These are phyloP conservation scores for Uronychia binucleata DNA, from an alignment of 73 alveolate species.

Conservation along the genomic window DNA sequence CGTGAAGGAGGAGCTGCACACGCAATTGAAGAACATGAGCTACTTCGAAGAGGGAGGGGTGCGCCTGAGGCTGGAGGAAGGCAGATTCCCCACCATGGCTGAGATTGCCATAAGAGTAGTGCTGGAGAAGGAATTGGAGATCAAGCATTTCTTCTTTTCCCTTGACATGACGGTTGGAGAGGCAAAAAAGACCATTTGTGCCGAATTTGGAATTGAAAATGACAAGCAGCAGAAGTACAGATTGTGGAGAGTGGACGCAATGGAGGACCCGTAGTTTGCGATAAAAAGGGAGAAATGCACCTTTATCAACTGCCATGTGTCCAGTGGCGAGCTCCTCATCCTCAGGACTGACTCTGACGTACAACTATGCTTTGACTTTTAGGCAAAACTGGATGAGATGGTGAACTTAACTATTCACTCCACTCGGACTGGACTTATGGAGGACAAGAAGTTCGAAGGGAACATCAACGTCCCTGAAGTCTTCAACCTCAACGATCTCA, in stretches of 20 bases:
- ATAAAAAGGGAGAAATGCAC: constrained; percentile 56
- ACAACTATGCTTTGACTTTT: not conserved
- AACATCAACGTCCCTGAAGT: constrained; percentile 43
- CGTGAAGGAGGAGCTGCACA: constrained; percentile 62
- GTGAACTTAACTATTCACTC: constrained; percentile 35
- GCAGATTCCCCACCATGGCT: constrained; percentile 72
- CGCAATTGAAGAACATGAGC: constrained; percentile 41
- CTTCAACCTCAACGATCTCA: constrained; percentile 46
- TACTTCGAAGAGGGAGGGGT: constrained; percentile 52
- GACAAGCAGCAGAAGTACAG: constrained; percentile 43
- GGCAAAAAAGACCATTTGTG: constrained; percentile 51
- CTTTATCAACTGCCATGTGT: constrained; percentile 34
- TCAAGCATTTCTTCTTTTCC: constrained; percentile 55
- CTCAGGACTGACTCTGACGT: constrained; percentile 34
- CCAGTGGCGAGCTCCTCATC: constrained; percentile 53
- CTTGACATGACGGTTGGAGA: constrained; percentile 43
- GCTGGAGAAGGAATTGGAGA: constrained; percentile 7
- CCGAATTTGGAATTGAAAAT: constrained; percentile 51
- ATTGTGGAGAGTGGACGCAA: constrained; percentile 69
- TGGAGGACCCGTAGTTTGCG: constrained; percentile 65
- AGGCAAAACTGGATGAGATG: constrained; percentile 45
- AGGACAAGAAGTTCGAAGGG: constrained; percentile 42
- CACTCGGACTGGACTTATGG: constrained; percentile 56
- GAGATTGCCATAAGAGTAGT: constrained; percentile 60
- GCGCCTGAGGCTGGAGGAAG: constrained; percentile 54